Base-by-base conservation (phyloP, 2,329 filamentous ascomycete genomes). In the Penicillium freii region DNA sequence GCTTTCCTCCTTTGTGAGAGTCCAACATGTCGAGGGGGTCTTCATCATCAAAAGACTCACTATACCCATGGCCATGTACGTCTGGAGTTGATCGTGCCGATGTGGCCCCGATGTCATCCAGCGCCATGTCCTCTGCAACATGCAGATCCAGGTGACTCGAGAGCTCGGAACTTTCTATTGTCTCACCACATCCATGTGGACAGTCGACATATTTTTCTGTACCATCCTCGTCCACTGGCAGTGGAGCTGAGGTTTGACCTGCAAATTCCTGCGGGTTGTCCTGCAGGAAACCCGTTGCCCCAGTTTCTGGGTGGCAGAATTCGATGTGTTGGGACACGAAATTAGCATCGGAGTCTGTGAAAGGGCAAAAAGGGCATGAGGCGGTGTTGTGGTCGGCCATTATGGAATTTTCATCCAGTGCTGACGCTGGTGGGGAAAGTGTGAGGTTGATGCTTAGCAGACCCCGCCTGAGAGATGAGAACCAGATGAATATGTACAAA, bases 131-230 rank as follows among this genome's bases (percentile, higher is more conserved):
- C 66, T 85, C 83, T 19, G 79, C 78, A 46, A 75, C 68, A 66
- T 88, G 86, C 55, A 87, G 75, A 64, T 87, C 82, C 36, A 87
- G 66, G 66, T 89, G 86, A 44, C 77, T 80, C 17, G 83, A 78
- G 36, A 88, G 73, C 63, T 87, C 83, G 17, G 75, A 70, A 8
- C 77, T 65, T 7, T 77, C 71, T 21, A 87, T 70, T n/a, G 78
- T 69, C 69, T 89, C 86, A 33, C 82, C 82, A 66, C 87, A 90
- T 23, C 79, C 81, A 17, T 82, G 79, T 34, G 82, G 80, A 63
- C 85, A 87, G 42, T 81, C 75, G 23, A 79, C 74, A 65, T 84
- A 85, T 50, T 67, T 64, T 11, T 63, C 56, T 13, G 57, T 54
- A 7, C 50, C 54, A 47, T n/a, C 49, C 5, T 66, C 63, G 7